Percentiles rank a stretch among this genome's conserved stretches.
Conservation (phyloP, 176 grass and related monocot genomes). For the Triticum timopheevii region DNA sequence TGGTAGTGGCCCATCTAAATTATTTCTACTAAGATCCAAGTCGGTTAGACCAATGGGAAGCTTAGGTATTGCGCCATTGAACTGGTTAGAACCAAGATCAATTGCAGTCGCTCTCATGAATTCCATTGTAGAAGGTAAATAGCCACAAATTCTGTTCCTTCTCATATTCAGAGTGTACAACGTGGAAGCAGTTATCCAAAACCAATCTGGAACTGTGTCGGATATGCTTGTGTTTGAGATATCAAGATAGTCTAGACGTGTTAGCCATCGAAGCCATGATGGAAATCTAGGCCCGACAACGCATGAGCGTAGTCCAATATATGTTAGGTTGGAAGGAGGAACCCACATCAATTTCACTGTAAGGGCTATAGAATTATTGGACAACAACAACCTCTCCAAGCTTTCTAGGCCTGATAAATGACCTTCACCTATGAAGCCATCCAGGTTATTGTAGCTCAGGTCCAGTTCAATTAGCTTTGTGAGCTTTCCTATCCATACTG, state of each 20-base stretch:
- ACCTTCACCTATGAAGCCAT: background rate
- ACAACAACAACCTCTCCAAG: too few species aligned
- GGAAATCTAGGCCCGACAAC: too few species aligned
- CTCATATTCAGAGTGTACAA: background rate
- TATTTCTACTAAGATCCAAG: conserved; percentile 37
- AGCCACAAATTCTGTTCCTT: conserved; percentile 27
- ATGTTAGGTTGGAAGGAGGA: too few species aligned
- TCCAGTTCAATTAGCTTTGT: background rate
- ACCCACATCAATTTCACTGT: accelerated
- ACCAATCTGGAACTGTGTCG: conserved; percentile 23
- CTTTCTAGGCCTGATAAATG: too few species aligned
- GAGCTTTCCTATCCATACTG: background rate
- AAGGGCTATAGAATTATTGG: too few species aligned
- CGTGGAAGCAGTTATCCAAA: conserved; percentile 7
- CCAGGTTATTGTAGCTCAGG: background rate
- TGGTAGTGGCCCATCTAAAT: conserved; percentile 24
- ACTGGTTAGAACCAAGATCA: conserved; percentile 29
- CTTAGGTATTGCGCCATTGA: conserved; percentile 21
- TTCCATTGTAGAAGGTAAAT: background rate
- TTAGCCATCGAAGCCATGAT: too few species aligned
- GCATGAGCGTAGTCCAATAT: too few species aligned
- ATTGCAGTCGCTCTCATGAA: background rate
- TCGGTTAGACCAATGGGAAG: background rate
- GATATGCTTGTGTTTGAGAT: conserved; percentile 42
- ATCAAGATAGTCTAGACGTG: background rate